phyloP scores from a whole-genome alignment of 2,329 filamentous ascomycete genomes.

The Sarocladiaceae sp. region DNA sequence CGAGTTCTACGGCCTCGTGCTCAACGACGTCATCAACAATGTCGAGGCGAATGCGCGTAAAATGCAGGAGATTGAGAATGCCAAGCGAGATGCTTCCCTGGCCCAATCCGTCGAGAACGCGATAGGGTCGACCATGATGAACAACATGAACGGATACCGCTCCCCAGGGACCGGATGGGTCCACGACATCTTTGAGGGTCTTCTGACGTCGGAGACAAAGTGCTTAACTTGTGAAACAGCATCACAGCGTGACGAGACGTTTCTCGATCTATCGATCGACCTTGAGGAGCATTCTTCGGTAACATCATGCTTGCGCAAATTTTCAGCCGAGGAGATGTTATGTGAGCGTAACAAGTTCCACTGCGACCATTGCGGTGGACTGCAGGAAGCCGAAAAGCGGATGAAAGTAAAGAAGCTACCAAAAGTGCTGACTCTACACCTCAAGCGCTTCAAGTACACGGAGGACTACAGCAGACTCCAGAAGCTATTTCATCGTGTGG shows the following conservation, averaged over 20 bases:
- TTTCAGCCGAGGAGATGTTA: slow-evolving; percentile 96
- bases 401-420: slow-evolving; percentile 98
- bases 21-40: slow-evolving; percentile 94
- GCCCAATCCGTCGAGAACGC: slow-evolving; percentile 43
- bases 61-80: slow-evolving; percentile 42
- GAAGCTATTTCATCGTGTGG: slow-evolving; percentile 93
- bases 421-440: slow-evolving; percentile 81
- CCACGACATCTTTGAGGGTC: slow-evolving; percentile 93
- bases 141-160: slow-evolving; percentile 36
- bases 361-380: slow-evolving; percentile 90
- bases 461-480: slow-evolving; percentile 90
- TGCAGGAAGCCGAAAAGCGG: slow-evolving; percentile 96
- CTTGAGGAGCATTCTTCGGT: slow-evolving; percentile 93
- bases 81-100: slow-evolving; percentile 34
- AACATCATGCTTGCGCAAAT: slow-evolving; percentile 89
- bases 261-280: slow-evolving; percentile 92
- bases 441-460: slow-evolving; percentile 98
- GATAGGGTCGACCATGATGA: slow-evolving; percentile 26
- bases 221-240: slow-evolving; percentile 94
- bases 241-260: slow-evolving; percentile 91
- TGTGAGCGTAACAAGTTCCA: slow-evolving; percentile 99
- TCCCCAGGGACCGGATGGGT: slow-evolving; percentile 78
- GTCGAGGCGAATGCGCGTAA: slow-evolving; percentile 81
- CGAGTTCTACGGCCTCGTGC: slow-evolving; percentile 86
- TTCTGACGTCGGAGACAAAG: slow-evolving; percentile 90